Conservation (phyloP, 192 early-diverging fungal species). For the Rhizophagus clarus region DNA sequence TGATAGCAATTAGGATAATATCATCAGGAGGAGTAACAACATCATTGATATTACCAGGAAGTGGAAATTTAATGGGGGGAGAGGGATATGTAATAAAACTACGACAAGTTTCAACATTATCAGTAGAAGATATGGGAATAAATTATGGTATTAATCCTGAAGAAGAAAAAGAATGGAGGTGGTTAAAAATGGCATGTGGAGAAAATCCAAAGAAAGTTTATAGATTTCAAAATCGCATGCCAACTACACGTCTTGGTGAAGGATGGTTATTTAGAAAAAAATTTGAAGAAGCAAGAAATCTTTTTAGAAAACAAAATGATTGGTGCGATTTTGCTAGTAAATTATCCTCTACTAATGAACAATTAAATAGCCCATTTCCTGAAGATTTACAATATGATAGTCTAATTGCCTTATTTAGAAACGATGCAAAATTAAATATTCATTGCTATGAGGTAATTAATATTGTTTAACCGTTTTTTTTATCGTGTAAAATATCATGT, state of each 20-base stretch:
- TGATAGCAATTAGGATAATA: conserved; percentile 53
- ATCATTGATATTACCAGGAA: conserved; percentile 72
- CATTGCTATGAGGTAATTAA: conserved; percentile 64
- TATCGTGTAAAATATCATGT: too few species aligned
- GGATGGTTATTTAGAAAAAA: conserved; percentile 66
- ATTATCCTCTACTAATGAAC: conserved; percentile 36
- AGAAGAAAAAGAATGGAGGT: conserved; percentile 55
- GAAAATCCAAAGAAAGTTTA: conserved; percentile 68
- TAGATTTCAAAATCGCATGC: conserved; percentile 1
- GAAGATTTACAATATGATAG: conserved; percentile 60
- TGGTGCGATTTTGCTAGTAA: conserved; percentile 55
- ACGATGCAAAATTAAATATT: conserved; percentile 68
- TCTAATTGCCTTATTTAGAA: conserved; percentile 67
- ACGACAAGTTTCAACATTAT: conserved; percentile 50
- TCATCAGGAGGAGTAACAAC: conserved; percentile 77
- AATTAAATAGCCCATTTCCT: conserved; percentile 57
- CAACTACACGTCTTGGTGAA: conserved; percentile 61
- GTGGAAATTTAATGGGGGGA: conserved; percentile 76
- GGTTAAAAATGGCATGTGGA: conserved; percentile 84
- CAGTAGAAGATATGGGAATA: conserved; percentile 69
- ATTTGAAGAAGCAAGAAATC: conserved; percentile 53
- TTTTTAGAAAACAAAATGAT: conserved; percentile 56
- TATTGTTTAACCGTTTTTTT: not conserved
- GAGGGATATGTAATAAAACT: conserved; percentile 72
- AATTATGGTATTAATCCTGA: conserved; percentile 49